Conservation (phyloP, 495 filamentous ascomycete species). For the Rostrohypoxylon terebratum region DNA sequence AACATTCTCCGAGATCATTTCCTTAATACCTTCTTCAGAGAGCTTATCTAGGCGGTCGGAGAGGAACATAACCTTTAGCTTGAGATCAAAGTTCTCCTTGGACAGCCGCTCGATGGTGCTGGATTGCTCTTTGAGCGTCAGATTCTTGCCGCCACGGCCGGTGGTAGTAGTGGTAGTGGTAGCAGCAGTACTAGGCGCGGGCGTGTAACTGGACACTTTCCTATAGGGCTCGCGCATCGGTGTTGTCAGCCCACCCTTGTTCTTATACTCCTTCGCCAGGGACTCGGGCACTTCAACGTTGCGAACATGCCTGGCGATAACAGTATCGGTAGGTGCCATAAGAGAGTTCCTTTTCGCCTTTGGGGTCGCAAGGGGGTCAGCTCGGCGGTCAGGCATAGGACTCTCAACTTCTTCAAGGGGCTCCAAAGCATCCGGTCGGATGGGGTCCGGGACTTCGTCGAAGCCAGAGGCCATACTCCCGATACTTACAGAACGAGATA, state of each 20-base stretch:
- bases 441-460: conserved; percentile 76
- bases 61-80: conserved; percentile 96
- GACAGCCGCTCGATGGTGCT: conserved; percentile 94
- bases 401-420: conserved; percentile 62
- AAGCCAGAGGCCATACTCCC: conserved; percentile 96
- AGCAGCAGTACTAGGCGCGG: conserved; percentile 57
- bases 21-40: conserved; percentile 95
- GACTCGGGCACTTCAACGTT: conserved; percentile 92
- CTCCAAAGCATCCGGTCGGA: conserved; percentile 59
- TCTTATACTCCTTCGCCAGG: conserved; percentile 83
- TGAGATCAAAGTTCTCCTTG: conserved; percentile 97
- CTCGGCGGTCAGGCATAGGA: conserved; percentile 52
- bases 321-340: conserved; percentile 82
- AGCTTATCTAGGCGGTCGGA: conserved; percentile 92
- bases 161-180: conserved; percentile 67
- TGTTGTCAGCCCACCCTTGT: conserved; percentile 65
- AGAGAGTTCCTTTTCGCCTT: conserved; percentile 64
- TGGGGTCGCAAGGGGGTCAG: conserved; percentile 55
- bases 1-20: conserved; percentile 96
- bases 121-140: conserved; percentile 97
- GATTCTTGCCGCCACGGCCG: conserved; percentile 76
- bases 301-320: conserved; percentile 85
- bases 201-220: conserved; percentile 66
- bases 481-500: conserved; percentile 86
- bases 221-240: conserved; percentile 53